Conservation (phyloP, 2,329 filamentous ascomycete genomes). For the Colletotrichum orbiculare region DNA sequence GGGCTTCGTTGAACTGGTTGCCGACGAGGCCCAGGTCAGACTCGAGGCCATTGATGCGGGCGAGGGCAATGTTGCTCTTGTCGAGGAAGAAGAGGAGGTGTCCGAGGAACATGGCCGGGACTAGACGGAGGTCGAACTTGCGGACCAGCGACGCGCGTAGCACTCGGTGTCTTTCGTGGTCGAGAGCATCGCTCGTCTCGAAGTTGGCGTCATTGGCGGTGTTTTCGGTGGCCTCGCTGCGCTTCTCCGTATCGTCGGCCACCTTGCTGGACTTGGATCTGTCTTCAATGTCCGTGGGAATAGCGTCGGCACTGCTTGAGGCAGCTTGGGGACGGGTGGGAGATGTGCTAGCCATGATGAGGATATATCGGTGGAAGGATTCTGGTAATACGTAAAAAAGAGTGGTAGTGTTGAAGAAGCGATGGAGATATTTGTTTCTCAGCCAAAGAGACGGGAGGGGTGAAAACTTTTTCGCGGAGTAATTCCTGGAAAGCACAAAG, state of each 20-base stretch:
- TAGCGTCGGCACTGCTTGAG: too few species aligned
- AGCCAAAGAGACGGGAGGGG: too few species aligned
- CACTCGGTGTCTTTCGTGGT: background rate
- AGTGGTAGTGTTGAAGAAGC: too few species aligned
- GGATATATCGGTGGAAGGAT: too few species aligned
- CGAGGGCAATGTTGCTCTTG: conserved; percentile 36
- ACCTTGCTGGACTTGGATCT: too few species aligned
- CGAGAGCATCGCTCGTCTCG: background rate
- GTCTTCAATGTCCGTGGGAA: too few species aligned
- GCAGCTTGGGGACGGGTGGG: too few species aligned
- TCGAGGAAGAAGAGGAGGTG: conserved; percentile 37
- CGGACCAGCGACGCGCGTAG: conserved; percentile 13
- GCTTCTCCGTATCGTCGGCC: background rate
- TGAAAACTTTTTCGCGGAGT: too few species aligned
- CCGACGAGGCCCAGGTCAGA: conserved; percentile 20
- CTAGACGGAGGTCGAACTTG: conserved; percentile 33
- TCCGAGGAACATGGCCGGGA: conserved; percentile 31
- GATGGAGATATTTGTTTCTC: too few species aligned
- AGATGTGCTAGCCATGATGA: too few species aligned
- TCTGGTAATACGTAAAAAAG: too few species aligned
- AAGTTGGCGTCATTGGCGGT: background rate
- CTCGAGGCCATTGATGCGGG: conserved; percentile 38
- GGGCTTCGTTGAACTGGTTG: conserved; percentile 38
- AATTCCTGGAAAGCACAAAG: too few species aligned
- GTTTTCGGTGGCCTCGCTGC: background rate